Conservation (phyloP, 371 early-diverging fungal genomes). For the Mortierella sp. region DNA sequence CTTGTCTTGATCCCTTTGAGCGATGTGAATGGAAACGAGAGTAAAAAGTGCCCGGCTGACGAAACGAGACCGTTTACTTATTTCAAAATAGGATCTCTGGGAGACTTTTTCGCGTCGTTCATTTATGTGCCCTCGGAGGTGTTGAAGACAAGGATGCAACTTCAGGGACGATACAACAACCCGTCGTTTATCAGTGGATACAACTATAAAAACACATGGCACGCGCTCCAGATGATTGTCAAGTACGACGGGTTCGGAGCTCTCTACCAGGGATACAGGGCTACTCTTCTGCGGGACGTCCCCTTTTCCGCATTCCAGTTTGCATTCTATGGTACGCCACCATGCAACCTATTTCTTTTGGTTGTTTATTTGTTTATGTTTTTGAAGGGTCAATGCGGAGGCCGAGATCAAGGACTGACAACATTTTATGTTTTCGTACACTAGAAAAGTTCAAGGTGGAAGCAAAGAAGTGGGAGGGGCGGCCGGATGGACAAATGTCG, state of each 20-base stretch:
- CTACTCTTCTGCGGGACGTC: conserved; percentile 78
- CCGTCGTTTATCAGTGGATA: conserved; percentile 82
- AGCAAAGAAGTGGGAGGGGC: conserved; percentile 55
- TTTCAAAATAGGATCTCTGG: conserved; percentile 65
- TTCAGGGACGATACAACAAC: conserved; percentile 86
- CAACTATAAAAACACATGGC: conserved; percentile 80
- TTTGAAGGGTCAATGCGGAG: conserved; percentile 9
- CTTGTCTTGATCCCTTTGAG: not conserved
- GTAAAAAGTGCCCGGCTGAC: not conserved
- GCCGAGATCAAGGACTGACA: not conserved
- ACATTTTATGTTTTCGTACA: not conserved
- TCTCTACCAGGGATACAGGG: conserved; percentile 76
- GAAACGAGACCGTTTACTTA: not conserved
- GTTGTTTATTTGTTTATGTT: not conserved
- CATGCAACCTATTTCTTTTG: not conserved
- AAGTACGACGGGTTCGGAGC: conserved; percentile 74
- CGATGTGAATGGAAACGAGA: not conserved
- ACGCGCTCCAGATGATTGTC: conserved; percentile 79
- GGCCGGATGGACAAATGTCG: conserved; percentile 59
- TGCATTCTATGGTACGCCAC: conserved; percentile 71
- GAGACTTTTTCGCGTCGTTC: conserved; percentile 80
- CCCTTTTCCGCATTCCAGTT: conserved; percentile 83
- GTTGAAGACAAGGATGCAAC: conserved; percentile 84
- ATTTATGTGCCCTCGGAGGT: conserved; percentile 88
- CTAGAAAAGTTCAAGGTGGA: conserved; percentile 58